Conservation (phyloP, 352 stramenopile species). For the Pythium aquatile region DNA sequence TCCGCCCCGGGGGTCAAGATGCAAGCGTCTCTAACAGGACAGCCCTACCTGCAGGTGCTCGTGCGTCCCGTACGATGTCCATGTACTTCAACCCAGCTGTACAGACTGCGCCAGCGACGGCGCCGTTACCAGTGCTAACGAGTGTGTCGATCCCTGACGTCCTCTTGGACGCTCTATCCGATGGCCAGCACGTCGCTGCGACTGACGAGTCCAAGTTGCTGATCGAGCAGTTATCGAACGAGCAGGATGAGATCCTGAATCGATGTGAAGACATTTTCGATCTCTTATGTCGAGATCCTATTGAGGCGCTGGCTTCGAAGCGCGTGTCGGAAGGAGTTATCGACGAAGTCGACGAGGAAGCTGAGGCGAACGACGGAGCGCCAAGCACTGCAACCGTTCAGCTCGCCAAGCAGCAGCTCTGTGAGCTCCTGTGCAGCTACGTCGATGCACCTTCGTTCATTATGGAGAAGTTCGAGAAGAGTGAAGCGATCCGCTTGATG, state of each 20-base stretch:
- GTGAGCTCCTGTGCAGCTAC: constrained; percentile 44
- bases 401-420: constrained; percentile 32
- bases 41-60: neutral
- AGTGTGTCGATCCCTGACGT: constrained; percentile 48
- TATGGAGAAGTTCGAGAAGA: constrained; percentile 42
- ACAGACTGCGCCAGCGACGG: neutral
- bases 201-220: constrained; percentile 15
- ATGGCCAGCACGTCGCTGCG: constrained; percentile 17
- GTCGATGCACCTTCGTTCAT: constrained; percentile 45
- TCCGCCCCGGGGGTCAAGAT: neutral
- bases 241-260: constrained; percentile 33
- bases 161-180: constrained; percentile 33
- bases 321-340: neutral
- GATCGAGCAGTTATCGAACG: constrained; percentile 24
- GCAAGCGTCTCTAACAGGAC: neutral
- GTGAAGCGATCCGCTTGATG: constrained; percentile 30
- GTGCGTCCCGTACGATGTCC: constrained; percentile 2
- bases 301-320: neutral
- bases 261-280: constrained; percentile 63
- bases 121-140: neutral
- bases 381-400: constrained; percentile 1
- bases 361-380: neutral
- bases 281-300: constrained; percentile 48
- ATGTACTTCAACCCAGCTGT: neutral
- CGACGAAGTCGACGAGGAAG: constrained; percentile 9